These are phyloP conservation scores for Jaapia argillacea DNA, from an alignment of 768 basidiomycete species.

Conservation along the genomic window DNA sequence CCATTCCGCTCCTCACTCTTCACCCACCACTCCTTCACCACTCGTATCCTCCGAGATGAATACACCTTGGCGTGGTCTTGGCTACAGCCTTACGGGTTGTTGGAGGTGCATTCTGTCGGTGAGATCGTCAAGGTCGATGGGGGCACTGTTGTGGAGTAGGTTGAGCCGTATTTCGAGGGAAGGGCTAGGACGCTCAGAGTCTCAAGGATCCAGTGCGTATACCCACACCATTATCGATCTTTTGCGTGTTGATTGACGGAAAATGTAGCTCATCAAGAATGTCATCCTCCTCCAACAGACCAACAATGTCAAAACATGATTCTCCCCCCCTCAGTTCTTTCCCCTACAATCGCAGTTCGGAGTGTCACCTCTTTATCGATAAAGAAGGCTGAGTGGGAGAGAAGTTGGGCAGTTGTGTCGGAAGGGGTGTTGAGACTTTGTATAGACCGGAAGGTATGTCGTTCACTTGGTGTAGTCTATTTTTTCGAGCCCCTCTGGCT, in stretches of 20 bases:
- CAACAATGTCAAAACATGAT: neutral
- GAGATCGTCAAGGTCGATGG: constrained; percentile 34
- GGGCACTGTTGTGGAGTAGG: constrained; percentile 29
- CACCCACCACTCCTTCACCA: constrained; percentile 58
- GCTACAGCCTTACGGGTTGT: constrained; percentile 50
- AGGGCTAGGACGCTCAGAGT: constrained; percentile 40
- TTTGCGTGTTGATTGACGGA: too few species aligned
- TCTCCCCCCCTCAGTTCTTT: too few species aligned
- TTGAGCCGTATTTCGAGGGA: constrained; percentile 50
- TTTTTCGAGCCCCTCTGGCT: too few species aligned
- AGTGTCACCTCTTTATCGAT: constrained; percentile 9
- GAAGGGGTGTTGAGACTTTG: constrained; percentile 46
- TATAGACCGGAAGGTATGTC: constrained; percentile 38
- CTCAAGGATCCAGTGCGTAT: too few species aligned
- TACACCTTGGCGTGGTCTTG: constrained; percentile 47
- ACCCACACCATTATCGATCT: too few species aligned
- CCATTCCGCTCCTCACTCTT: constrained; percentile 20
- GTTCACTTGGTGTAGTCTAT: too few species aligned
- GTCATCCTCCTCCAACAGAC: neutral
- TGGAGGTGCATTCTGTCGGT: constrained; percentile 51
- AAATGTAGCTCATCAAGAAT: neutral
- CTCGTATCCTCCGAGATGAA: constrained; percentile 62
- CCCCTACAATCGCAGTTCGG: neutral
- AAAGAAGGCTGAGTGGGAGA: constrained; percentile 46
- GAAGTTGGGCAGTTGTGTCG: constrained; percentile 49